Evolutionary conservation across 106 monocot genomes (phyloP).

Genomic region (Posidonia australis): DNA sequence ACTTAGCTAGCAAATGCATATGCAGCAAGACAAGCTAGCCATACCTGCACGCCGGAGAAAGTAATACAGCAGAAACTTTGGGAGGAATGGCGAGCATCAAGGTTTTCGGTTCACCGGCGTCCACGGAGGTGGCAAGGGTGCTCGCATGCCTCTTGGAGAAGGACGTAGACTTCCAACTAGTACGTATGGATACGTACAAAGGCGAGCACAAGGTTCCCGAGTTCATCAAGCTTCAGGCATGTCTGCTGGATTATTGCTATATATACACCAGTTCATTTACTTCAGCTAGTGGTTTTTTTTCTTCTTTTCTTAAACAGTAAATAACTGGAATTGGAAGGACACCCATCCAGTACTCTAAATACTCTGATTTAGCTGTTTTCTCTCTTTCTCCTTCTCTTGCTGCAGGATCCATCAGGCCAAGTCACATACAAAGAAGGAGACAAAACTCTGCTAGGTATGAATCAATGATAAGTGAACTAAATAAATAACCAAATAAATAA

Average conservation of each 20-base stretch:
- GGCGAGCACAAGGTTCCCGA: conserved; percentile 12
- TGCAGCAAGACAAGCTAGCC: background rate
- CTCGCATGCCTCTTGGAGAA: conserved; percentile 21
- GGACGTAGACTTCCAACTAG: conserved; percentile 16
- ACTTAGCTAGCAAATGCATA: background rate
- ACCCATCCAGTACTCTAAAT: too few relatives aligned
- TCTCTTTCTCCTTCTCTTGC: background rate
- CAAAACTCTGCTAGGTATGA: background rate
- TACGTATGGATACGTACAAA: conserved; percentile 13
- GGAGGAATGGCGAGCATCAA: conserved; percentile 13
- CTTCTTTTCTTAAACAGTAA: too few relatives aligned
- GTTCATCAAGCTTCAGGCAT: conserved; percentile 14
- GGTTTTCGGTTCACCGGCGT: conserved; percentile 9
- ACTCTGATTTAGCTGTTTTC: too few relatives aligned
- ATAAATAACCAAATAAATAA: background rate
- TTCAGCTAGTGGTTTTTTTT: background rate
- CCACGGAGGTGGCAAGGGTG: conserved; percentile 17
- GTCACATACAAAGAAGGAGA: conserved; percentile 16
- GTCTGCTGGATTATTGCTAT: background rate
- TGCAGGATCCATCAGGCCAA: conserved; percentile 17
- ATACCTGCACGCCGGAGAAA: background rate
- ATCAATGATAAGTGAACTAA: background rate
- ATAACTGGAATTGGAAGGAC: too few relatives aligned
- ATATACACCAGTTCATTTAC: background rate
- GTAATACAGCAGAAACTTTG: too few relatives aligned